Evolutionary conservation across 2,329 filamentous ascomycete species (phyloP).

Genomic region (Fonsecaea pugnacius): DNA sequence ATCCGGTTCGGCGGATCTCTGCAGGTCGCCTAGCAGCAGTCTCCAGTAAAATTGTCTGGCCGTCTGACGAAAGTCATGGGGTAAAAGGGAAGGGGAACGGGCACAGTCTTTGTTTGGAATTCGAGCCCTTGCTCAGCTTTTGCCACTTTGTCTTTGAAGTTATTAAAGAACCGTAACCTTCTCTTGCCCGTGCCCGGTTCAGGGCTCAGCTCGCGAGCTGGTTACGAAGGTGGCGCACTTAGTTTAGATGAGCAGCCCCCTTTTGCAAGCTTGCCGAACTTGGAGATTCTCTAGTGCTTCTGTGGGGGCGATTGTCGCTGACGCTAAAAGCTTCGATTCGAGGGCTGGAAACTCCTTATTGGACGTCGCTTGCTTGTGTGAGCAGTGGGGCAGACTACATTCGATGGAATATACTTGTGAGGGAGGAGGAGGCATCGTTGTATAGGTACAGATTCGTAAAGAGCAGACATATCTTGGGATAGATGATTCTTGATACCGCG

Average conservation of each 20-base stretch:
- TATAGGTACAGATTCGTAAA: not conserved
- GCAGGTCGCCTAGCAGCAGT: not conserved
- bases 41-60: slow-evolving; percentile 1
- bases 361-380: not conserved
- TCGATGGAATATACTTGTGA: not conserved
- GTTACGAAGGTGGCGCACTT: slow-evolving; percentile 15
- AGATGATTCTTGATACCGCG: not conserved
- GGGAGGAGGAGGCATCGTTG: not conserved
- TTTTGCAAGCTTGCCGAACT: not conserved
- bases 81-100: not conserved
- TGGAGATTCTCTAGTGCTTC: slow-evolving; percentile 9
- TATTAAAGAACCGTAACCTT: not conserved
- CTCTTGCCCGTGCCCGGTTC: not conserved
- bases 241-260: slow-evolving; percentile 1
- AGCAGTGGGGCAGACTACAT: not conserved
- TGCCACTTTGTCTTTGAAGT: too few relatives aligned
- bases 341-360: slow-evolving; percentile 1
- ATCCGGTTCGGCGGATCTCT: slow-evolving; percentile 4
- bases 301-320: not conserved
- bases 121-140: not conserved
- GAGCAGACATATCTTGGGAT: not conserved
- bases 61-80: not conserved
- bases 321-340: slow-evolving; percentile 4
- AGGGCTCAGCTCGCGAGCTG: slow-evolving; percentile 9
- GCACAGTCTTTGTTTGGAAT: not conserved